phyloP scores from a whole-genome alignment of 78 protist genomes.

The Mastigamoeba balamuthi region DNA sequence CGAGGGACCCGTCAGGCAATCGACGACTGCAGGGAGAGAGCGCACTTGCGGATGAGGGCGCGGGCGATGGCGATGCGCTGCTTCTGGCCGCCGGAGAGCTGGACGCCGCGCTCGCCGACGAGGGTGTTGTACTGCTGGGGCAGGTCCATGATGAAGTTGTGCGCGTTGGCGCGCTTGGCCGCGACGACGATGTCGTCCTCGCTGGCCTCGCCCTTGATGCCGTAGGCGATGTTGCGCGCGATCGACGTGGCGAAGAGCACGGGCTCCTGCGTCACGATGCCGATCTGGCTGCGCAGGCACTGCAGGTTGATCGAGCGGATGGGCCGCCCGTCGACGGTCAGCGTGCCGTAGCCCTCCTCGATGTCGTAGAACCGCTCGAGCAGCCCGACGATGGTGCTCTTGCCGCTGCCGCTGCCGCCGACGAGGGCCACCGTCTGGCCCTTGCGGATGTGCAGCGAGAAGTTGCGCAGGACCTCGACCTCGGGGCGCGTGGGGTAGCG shows the following conservation, averaged over 20 bases:
- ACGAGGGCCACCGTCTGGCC: constrained; percentile 72
- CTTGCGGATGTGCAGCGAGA: constrained; percentile 27
- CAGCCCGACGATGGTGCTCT: constrained; percentile 51
- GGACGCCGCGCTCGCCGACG: constrained; percentile 86
- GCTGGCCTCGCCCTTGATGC: constrained; percentile 5
- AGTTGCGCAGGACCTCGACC: constrained; percentile 34
- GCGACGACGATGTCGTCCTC: constrained; percentile 52
- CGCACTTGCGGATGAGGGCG: no score
- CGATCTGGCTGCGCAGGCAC: constrained; percentile 33
- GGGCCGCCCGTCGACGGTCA: constrained; percentile 16
- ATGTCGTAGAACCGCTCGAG: constrained; percentile 45
- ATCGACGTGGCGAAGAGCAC: constrained; percentile 67
- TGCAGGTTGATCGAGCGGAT: constrained; percentile 18
- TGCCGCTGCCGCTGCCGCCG: constrained; percentile 78
- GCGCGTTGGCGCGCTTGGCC: constrained; percentile 55
- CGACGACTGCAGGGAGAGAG: no score
- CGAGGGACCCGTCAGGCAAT: no score
- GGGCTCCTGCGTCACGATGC: constrained; percentile 79
- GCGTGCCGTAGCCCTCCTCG: constrained; percentile 12
- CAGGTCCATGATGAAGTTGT: constrained; percentile 29
- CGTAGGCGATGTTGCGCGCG: constrained; percentile 75
- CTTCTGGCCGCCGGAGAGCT: constrained; percentile 86
- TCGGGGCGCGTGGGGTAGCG: constrained; percentile 57
- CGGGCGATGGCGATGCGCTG: constrained; percentile 90
- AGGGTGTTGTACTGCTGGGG: constrained; percentile 80